Percentiles rank a stretch among this genome's conserved stretches.
Conservation (phyloP, 805 yeast species). For the Saturnispora silvae region DNA sequence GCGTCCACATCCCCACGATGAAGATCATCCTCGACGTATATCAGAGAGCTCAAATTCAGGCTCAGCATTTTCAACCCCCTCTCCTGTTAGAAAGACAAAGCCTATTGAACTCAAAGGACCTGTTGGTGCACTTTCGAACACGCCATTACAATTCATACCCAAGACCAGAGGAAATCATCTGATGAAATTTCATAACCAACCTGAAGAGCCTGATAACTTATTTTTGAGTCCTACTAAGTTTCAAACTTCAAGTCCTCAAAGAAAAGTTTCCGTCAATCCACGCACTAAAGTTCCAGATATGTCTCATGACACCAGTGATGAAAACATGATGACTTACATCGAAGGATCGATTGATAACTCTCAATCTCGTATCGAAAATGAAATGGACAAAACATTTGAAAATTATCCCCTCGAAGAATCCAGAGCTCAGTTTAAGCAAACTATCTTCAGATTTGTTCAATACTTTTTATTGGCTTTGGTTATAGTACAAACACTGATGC, state of each 20-base stretch:
- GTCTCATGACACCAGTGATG: conserved; percentile 11
- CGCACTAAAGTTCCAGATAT: conserved; percentile 15
- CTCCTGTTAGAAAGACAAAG: conserved; percentile 2
- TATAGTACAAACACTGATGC: conserved; percentile 8
- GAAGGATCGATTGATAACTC: conserved; percentile 18
- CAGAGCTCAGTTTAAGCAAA: conserved; percentile 3
- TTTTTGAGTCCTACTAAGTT: background rate
- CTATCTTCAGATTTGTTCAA: conserved; percentile 1
- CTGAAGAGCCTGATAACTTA: no score
- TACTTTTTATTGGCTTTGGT: conserved; percentile 4
- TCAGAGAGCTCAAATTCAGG: no score
- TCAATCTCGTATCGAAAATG: conserved; percentile 17
- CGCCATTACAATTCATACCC: background rate
- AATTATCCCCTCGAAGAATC: conserved; percentile 4
- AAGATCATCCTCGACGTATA: no score
- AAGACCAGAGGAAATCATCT: conserved; percentile 6
- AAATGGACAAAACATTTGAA: conserved; percentile 16
- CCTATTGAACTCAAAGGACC: conserved; percentile 5
- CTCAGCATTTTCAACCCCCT: conserved; percentile 4
- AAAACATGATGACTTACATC: conserved; percentile 12
- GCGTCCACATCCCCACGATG: no score
- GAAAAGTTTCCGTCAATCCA: background rate
- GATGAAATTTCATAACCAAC: no score
- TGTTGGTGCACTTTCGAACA: conserved; percentile 2
- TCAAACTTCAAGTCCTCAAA: background rate